Percentiles rank a stretch among this genome's conserved stretches.
Evolutionary conservation across 2,329 filamentous ascomycete species (phyloP).

Genomic region (Aureobasidium sp.): DNA sequence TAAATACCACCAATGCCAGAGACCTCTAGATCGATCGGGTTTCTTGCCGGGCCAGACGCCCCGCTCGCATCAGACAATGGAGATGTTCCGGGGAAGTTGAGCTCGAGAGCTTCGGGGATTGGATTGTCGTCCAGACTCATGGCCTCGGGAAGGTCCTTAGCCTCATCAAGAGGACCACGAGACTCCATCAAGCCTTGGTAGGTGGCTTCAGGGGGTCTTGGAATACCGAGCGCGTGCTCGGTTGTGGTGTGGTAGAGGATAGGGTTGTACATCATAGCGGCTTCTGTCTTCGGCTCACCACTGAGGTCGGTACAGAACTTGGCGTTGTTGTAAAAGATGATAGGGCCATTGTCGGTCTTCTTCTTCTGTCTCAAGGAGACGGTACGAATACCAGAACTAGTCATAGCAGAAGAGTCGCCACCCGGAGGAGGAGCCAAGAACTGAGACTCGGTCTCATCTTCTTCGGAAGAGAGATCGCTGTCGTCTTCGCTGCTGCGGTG

Average conservation of each 20-base stretch:
- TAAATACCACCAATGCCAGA: slow-evolving; percentile 54
- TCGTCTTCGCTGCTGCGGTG: slow-evolving; percentile 36
- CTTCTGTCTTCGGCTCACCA: slow-evolving; percentile 44
- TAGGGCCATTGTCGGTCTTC: slow-evolving; percentile 58
- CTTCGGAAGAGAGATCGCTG: slow-evolving; percentile 26
- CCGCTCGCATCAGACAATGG: slow-evolving; percentile 17
- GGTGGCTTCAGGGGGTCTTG: neutral
- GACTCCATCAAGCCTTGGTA: slow-evolving; percentile 20
- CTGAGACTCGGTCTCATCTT: slow-evolving; percentile 28
- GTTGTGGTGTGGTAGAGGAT: slow-evolving; percentile 26
- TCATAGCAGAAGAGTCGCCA: slow-evolving; percentile 35
- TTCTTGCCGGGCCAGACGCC: slow-evolving; percentile 21
- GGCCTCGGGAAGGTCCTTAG: slow-evolving; percentile 24
- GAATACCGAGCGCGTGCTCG: slow-evolving; percentile 27
- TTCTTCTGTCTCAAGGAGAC: slow-evolving; percentile 35
- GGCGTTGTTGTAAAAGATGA: slow-evolving; percentile 76
- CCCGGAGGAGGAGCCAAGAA: slow-evolving; percentile 19
- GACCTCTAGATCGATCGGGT: slow-evolving; percentile 34
- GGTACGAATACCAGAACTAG: slow-evolving; percentile 40
- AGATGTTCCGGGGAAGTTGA: slow-evolving; percentile 30
- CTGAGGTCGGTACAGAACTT: slow-evolving; percentile 75
- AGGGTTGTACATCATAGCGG: slow-evolving; percentile 13
- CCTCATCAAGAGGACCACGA: slow-evolving; percentile 25
- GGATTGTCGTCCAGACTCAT: slow-evolving; percentile 31
- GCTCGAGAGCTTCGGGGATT: slow-evolving; percentile 27